Evolutionary conservation across 2,329 filamentous ascomycete genomes (phyloP), one percentile per base, ranked within the genome.

Genomic region (Hypoxylon sp.): DNA sequence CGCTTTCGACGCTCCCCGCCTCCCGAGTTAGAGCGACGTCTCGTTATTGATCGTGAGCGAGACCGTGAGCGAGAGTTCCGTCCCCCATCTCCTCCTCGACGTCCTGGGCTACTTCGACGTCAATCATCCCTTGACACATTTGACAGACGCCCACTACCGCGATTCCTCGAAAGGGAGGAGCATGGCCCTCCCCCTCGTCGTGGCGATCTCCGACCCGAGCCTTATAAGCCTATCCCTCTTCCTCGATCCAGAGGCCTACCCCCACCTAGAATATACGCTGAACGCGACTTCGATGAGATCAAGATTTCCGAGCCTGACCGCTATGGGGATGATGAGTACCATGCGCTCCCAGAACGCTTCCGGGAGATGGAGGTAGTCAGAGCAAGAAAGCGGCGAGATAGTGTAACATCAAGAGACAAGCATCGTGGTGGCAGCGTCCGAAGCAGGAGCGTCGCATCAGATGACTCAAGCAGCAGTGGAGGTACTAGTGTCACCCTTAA

Each of bases 71-170:
- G 84, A 53, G 84, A 81, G 11, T 75, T 78, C 46, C 81, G 84
- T 27, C 80, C 77, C 43, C 78, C 84, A 3, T 84, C 86, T 8
- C 86, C 85, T 2, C 80, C 83, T 57, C 84, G 85, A 32, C 85
- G 91, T 47, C 94, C 93, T 1, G 74, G 70, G 29, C 84, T 94
- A 68, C 75, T 96, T 53, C 88, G 94, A 62, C 88, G 94, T 45
- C 94, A 97, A 77, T 97, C 93, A 12, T 97, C 93, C 55, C 84
- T 97, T 39, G 94, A 97, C 77, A 97, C 92, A 0, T 97, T 93
- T 75, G 94, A 97, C 78, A 89, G 94, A 51, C 88, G 88, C 27
- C 90, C 92, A 1, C 75, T 79, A 2, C 79, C 79, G 7, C 75
- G 77, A 52, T 82, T 84, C 70, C 83, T 82, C 57, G 84, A 90